Conservation (phyloP, 768 basidiomycete species). For the Russula compacta region DNA sequence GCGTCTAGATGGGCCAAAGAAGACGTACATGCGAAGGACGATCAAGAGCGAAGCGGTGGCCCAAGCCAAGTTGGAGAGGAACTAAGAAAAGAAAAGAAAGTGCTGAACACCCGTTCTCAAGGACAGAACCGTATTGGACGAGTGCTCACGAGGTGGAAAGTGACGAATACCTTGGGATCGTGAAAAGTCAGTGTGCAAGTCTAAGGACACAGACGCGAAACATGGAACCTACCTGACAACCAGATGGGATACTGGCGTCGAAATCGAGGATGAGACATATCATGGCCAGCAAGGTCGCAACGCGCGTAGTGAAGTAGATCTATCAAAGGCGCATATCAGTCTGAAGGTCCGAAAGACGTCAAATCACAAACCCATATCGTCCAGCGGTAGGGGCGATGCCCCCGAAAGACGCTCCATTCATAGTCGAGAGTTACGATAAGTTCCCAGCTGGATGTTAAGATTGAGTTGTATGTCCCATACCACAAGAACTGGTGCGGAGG, state of each 20-base stretch:
- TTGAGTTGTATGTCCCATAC: neutral
- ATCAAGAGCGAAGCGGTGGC: neutral
- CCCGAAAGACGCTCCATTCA: neutral
- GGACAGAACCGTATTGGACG: neutral
- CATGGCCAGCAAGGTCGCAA: neutral
- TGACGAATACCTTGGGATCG: neutral
- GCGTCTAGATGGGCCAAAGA: neutral
- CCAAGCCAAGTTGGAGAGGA: neutral
- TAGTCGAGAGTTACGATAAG: neutral
- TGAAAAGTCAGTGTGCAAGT: neutral
- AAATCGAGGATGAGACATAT: neutral
- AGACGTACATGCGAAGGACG: neutral
- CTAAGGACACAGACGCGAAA: neutral
- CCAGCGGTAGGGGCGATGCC: neutral
- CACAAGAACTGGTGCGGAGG: neutral
- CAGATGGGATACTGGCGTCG: neutral
- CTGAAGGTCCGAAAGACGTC: neutral
- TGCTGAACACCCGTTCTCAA: neutral
- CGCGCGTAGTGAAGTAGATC: neutral
- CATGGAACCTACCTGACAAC: neutral
- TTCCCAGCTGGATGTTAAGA: neutral
- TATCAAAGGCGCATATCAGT: neutral
- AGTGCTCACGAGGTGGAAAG: neutral
- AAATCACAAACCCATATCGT: neutral
- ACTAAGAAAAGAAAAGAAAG: neutral